phyloP scores from a whole-genome alignment of 1,284 basidiomycete species.

The Hemileia vastatrix region DNA sequence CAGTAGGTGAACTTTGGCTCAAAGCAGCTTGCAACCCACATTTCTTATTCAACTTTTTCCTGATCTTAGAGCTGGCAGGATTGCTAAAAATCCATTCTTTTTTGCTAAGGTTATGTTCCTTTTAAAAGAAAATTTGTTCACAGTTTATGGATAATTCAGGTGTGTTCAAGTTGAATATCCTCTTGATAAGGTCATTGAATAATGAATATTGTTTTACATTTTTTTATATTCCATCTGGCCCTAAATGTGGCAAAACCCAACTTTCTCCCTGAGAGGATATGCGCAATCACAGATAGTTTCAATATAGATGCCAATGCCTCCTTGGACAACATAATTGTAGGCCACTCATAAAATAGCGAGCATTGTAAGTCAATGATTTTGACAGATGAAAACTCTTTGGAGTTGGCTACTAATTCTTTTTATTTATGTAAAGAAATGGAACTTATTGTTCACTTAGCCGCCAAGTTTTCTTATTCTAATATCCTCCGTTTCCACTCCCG shows the following conservation, averaged over 20 bases:
- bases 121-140: not conserved
- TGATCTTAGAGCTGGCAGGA: no score
- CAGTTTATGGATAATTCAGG: conserved; percentile 21
- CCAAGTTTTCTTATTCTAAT: conserved; percentile 37
- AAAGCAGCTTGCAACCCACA: no score
- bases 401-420: no score
- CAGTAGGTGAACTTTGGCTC: no score
- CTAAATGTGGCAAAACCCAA: conserved; percentile 76
- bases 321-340: conserved; percentile 69
- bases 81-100: conserved; percentile 8
- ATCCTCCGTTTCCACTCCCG: no score
- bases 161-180: no score
- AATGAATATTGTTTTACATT: no score
- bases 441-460: conserved; percentile 70
- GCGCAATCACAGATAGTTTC: conserved; percentile 77
- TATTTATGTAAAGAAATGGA: conserved; percentile 58
- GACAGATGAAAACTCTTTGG: no score
- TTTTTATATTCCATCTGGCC: no score
- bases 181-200: no score
- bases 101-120: not conserved
- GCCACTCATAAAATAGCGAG: conserved; percentile 21
- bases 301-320: conserved; percentile 77
- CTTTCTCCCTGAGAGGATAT: conserved; percentile 83
- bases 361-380: not conserved
- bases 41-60: no score